Evolutionary conservation across 257 asterid species (phyloP).

Genomic region (Fraxinus pennsylvanica): DNA sequence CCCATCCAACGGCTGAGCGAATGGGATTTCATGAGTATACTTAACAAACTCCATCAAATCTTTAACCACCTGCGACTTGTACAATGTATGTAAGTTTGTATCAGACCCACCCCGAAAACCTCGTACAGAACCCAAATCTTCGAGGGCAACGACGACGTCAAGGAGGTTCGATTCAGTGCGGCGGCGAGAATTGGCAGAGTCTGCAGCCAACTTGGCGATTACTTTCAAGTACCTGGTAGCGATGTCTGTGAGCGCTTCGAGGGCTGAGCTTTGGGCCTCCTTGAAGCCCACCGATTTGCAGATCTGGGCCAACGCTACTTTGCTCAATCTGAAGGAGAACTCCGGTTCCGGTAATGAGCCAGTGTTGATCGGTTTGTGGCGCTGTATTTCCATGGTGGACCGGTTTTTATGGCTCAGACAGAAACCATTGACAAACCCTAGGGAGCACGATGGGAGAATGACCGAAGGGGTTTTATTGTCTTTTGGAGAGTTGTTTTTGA

Average conservation of each 20-base stretch:
- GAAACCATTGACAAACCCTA: not conserved
- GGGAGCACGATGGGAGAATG: not conserved
- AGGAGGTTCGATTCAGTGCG: conserved; percentile 54
- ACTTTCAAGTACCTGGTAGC: conserved; percentile 47
- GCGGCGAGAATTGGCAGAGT: conserved; percentile 45
- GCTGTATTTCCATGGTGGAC: not conserved
- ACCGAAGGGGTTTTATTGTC: not conserved
- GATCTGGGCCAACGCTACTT: conserved; percentile 58
- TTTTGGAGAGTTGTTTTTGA: not conserved
- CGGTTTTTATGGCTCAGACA: not conserved
- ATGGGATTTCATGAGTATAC: conserved; percentile 46
- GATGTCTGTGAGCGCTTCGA: conserved; percentile 46
- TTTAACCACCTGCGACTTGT: conserved; percentile 39
- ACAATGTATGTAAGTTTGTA: conserved; percentile 14
- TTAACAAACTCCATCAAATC: conserved; percentile 35
- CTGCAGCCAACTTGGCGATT: conserved; percentile 44
- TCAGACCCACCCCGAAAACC: conserved; percentile 45
- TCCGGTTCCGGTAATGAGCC: conserved; percentile 30
- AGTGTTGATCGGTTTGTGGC: not conserved
- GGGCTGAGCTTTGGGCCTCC: conserved; percentile 42
- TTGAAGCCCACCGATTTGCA: conserved; percentile 53
- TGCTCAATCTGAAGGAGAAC: conserved; percentile 33
- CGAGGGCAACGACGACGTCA: conserved; percentile 49
- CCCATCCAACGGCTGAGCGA: conserved; percentile 45
- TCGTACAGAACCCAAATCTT: conserved; percentile 45